Percentiles rank a stretch among this genome's conserved stretches.
Conservation (phyloP, 1,284 basidiomycete genomes). For the Amylostereum areolatum region DNA sequence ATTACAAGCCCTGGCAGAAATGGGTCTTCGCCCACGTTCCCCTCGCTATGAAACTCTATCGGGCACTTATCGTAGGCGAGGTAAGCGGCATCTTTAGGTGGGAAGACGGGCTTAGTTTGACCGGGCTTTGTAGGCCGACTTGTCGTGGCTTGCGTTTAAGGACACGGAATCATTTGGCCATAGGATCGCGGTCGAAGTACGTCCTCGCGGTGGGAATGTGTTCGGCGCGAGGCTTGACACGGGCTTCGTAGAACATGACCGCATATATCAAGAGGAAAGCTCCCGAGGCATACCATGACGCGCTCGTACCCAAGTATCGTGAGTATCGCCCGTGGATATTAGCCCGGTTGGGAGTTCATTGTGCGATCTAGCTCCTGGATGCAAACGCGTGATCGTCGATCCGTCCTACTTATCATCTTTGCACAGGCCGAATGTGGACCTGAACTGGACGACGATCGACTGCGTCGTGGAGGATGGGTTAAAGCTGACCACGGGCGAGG, state of each 20-base stretch:
- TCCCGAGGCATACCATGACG: conserved; percentile 37
- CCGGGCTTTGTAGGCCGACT: conserved; percentile 5
- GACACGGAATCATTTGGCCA: background rate
- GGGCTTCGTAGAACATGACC: conserved; percentile 26
- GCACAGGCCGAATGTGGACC: conserved; percentile 43
- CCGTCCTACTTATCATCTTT: conserved; percentile 46
- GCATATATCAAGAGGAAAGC: conserved; percentile 38
- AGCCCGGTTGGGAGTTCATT: conserved; percentile 2
- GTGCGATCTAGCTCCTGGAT: conserved; percentile 37
- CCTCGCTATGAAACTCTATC: conserved; percentile 37
- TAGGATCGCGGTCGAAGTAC: conserved; percentile 8
- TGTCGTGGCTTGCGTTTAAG: conserved; percentile 1
- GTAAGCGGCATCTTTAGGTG: conserved; percentile 22
- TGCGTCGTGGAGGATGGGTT: conserved; percentile 38
- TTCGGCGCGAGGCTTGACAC: background rate
- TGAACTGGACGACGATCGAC: conserved; percentile 40
- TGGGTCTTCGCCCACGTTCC: conserved; percentile 47
- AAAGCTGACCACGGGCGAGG: conserved; percentile 39
- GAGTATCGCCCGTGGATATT: conserved; percentile 9
- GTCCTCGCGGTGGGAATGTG: background rate
- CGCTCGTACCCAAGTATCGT: conserved; percentile 45
- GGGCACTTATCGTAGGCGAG: conserved; percentile 37
- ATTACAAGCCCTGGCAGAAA: conserved; percentile 36
- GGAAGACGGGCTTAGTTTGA: background rate
- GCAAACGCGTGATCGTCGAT: conserved; percentile 52